phyloP scores from a whole-genome alignment of 2,329 filamentous ascomycete species.

The Colletotrichum sp. region DNA sequence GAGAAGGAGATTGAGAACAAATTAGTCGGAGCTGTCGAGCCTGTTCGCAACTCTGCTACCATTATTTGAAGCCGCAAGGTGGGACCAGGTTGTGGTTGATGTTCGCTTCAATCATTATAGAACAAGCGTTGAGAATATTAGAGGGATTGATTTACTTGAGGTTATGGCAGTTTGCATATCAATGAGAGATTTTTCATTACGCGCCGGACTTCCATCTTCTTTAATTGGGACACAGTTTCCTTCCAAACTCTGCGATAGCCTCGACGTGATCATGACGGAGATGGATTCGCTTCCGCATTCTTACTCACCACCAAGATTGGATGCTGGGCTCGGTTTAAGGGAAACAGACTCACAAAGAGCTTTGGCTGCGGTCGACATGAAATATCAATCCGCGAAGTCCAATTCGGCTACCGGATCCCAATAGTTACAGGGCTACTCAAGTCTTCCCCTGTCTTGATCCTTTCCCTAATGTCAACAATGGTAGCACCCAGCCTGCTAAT shows the following conservation, averaged over 20 bases:
- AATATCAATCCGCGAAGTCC: fast-evolving
- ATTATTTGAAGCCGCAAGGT: not conserved
- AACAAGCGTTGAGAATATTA: fast-evolving
- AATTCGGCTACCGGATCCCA: not conserved
- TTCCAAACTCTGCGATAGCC: not conserved
- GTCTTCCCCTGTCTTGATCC: not conserved
- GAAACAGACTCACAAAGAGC: not conserved
- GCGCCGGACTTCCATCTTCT: no score
- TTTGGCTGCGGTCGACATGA: fast-evolving
- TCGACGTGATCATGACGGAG: not conserved
- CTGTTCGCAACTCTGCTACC: not conserved
- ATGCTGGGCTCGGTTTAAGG: fast-evolving
- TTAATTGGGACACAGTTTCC: fast-evolving
- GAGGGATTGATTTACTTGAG: not conserved
- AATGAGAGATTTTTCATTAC: not conserved
- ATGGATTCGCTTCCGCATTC: no score
- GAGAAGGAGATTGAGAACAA: not conserved
- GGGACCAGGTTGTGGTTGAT: fast-evolving
- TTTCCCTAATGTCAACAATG: not conserved
- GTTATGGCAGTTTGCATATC: not conserved
- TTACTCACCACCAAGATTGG: not conserved
- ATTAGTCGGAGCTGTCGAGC: not conserved
- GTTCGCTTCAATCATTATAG: fast-evolving
- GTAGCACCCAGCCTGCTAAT: conserved; percentile 59
- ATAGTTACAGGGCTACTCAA: not conserved